A percentile compares a stretch with the other conserved stretches of the same genome.
phyloP scores from a whole-genome alignment of 2,329 filamentous ascomycete species.

The Fusarium abutilonis region DNA sequence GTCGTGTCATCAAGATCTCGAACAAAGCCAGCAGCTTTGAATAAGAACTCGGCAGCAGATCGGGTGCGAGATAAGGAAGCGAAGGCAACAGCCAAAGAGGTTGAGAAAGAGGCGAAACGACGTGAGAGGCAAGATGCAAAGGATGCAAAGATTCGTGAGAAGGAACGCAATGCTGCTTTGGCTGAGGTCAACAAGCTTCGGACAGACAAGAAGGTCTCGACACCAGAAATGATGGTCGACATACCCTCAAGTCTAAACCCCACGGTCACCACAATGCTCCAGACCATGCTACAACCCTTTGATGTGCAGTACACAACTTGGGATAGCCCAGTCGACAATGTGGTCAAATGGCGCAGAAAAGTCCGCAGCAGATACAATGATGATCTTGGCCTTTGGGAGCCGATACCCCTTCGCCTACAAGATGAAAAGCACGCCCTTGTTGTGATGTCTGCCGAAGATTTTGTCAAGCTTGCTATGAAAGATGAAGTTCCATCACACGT shows the following conservation, averaged over 20 bases:
- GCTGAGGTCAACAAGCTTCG: slow-evolving; percentile 78
- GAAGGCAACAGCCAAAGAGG: slow-evolving; percentile 61
- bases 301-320: slow-evolving; percentile 59
- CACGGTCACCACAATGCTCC: slow-evolving; percentile 57
- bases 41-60: slow-evolving; percentile 50
- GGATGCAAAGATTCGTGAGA: slow-evolving; percentile 70
- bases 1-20: slow-evolving; percentile 35
- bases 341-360: slow-evolving; percentile 76
- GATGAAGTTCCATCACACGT: slow-evolving; percentile 69
- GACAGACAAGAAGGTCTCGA: slow-evolving; percentile 77
- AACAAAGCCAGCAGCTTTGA: slow-evolving; percentile 40
- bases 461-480: slow-evolving; percentile 68
- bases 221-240: slow-evolving; percentile 81
- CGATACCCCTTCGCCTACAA: slow-evolving; percentile 61
- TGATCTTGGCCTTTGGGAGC: slow-evolving; percentile 71
- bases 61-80: slow-evolving; percentile 54
- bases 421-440: slow-evolving; percentile 71
- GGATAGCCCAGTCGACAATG: slow-evolving; percentile 58
- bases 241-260: slow-evolving; percentile 67
- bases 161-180: slow-evolving; percentile 71
- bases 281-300: slow-evolving; percentile 61
- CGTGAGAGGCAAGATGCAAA: slow-evolving; percentile 67
- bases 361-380: slow-evolving; percentile 71
- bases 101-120: slow-evolving; percentile 65
- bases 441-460: slow-evolving; percentile 69